Conservation (phyloP, 768 basidiomycete species). For the Amanita rubescens region DNA sequence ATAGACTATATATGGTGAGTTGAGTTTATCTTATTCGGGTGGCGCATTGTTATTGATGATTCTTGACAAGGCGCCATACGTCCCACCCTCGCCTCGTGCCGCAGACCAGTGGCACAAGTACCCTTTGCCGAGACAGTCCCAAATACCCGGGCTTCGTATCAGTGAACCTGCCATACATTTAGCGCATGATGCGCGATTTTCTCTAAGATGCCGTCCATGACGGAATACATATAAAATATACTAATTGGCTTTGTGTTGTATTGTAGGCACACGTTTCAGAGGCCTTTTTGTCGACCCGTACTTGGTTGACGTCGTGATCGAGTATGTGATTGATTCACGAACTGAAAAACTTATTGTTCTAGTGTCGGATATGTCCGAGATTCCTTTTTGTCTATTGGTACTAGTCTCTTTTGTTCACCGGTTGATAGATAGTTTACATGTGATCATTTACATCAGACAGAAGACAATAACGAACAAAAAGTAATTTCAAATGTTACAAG, state of each 20-base stretch:
- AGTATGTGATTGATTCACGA: neutral
- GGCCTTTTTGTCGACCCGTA: neutral
- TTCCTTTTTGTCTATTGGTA: neutral
- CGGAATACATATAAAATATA: no score
- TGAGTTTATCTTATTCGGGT: neutral
- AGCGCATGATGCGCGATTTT: constrained; percentile 30
- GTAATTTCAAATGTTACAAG: neutral
- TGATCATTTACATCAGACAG: neutral
- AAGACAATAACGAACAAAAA: neutral
- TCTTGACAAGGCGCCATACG: constrained; percentile 33
- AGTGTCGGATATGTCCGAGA: neutral
- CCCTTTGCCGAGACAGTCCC: constrained; percentile 27
- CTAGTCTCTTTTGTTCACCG: neutral
- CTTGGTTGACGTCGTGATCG: neutral
- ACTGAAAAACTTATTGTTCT: neutral
- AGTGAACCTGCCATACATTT: constrained; percentile 25
- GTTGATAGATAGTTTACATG: neutral
- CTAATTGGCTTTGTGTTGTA: neutral
- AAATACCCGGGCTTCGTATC: constrained; percentile 33
- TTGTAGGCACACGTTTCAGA: neutral
- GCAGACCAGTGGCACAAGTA: constrained; percentile 29
- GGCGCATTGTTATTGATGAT: neutral
- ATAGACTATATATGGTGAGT: constrained; percentile 39
- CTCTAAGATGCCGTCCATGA: constrained; percentile 10
- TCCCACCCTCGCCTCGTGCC: constrained; percentile 20